Evolutionary conservation across 257 asterid species (phyloP).

Genomic region (Fraxinus americana): DNA sequence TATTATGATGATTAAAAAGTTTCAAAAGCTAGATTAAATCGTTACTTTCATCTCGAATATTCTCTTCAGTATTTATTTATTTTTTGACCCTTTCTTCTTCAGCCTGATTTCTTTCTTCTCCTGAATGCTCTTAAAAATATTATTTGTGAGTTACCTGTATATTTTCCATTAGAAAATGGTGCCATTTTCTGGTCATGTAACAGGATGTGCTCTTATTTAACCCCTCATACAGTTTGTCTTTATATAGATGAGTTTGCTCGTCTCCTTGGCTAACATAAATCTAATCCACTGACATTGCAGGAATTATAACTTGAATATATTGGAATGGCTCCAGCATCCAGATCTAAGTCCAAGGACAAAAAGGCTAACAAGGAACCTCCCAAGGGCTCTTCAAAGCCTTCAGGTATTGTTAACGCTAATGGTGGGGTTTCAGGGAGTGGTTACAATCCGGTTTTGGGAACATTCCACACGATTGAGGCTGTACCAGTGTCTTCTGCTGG

Average conservation of each 20-base stretch:
- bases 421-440: conserved; percentile 68
- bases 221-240: not conserved
- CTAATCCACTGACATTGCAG: conserved; percentile 38
- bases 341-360: conserved; percentile 80
- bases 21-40: not conserved
- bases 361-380: conserved; percentile 67
- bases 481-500: conserved; percentile 54
- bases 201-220: not conserved
- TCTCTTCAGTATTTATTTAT: not conserved
- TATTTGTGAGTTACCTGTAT: not conserved
- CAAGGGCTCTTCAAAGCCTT: conserved; percentile 65
- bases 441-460: conserved; percentile 77
- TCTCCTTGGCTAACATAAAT: conserved; percentile 27
- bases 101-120: not conserved
- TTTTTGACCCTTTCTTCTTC: not conserved
- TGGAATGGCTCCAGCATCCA: conserved; percentile 75
- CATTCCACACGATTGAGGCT: conserved; percentile 71
- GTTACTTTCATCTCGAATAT: not conserved
- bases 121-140: not conserved
- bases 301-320: conserved; percentile 31
- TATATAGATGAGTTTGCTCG: conserved; percentile 17
- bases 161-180: not conserved
- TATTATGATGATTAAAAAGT: not conserved
- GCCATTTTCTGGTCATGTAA: not conserved
- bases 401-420: conserved; percentile 53